phyloP scores from a whole-genome alignment of 106 monocot genomes.

The Acorus calamus region DNA sequence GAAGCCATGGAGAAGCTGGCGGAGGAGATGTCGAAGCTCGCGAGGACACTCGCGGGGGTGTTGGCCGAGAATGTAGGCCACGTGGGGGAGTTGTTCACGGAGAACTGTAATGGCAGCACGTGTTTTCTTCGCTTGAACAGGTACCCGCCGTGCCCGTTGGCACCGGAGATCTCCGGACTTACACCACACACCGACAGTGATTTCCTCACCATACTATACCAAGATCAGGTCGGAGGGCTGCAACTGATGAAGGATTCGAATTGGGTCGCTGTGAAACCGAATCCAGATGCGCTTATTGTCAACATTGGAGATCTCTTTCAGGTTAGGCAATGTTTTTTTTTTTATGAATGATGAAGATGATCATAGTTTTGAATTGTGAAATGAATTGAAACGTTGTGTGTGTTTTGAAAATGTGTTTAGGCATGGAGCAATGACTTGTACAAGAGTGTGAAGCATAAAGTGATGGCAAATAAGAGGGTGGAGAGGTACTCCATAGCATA shows the following conservation, averaged over 20 bases:
- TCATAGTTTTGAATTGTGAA: too few species aligned
- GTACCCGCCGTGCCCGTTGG: constrained; percentile 72
- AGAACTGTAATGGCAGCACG: constrained; percentile 46
- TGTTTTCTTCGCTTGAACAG: constrained; percentile 79
- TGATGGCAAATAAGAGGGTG: constrained; percentile 26
- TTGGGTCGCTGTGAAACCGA: constrained; percentile 77
- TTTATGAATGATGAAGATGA: too few species aligned
- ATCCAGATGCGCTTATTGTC: constrained; percentile 65
- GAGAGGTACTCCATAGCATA: constrained; percentile 61
- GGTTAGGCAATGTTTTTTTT: constrained; percentile 13
- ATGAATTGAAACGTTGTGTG: too few species aligned
- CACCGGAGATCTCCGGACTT: constrained; percentile 44
- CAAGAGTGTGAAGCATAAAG: constrained; percentile 58
- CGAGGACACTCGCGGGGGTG: constrained; percentile 23
- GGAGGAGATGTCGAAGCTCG: constrained; percentile 37
- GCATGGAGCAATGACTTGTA: constrained; percentile 45
- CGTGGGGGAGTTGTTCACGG: constrained; percentile 11
- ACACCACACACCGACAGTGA: constrained; percentile 90
- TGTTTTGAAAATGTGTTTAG: neutral
- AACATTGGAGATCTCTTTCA: constrained; percentile 97
- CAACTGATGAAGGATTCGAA: constrained; percentile 66
- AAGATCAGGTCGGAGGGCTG: constrained; percentile 78
- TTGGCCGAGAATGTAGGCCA: constrained; percentile 53
- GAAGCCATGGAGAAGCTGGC: constrained; percentile 52
- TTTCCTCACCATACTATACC: constrained; percentile 78